These are phyloP conservation scores for thale cress (Arabidopsis thaliana) DNA, from an alignment of 345 rosid genomes.

Conservation along the genomic window TAIR10.1 NC_003075.7:12056501-12057000, in stretches of 20 bases:
- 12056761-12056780: constrained; percentile 94
- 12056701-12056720: constrained; percentile 75
- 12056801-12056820: constrained; percentile 53
- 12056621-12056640: background rate
- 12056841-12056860: background rate
- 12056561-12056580: constrained; percentile 88
- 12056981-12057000: constrained; percentile 95
- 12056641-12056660: background rate
- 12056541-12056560: constrained; percentile 70
- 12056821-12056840: background rate
- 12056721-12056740: constrained; percentile 93
- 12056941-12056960: constrained; percentile 68
- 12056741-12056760: constrained; percentile 91
- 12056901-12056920: constrained; percentile 82
- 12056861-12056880: background rate
- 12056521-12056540: constrained; percentile 76
- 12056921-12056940: constrained; percentile 54
- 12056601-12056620: constrained; percentile 71
- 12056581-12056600: constrained; percentile 98
- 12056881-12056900: background rate
- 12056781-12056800: constrained; percentile 99
- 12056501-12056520: constrained; percentile 90
- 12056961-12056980: constrained; percentile 69
- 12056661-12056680: background rate
- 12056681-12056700: constrained; percentile 35